phyloP scores from a whole-genome alignment of 2,329 filamentous ascomycete genomes.

The Sarocladiaceae sp. region DNA sequence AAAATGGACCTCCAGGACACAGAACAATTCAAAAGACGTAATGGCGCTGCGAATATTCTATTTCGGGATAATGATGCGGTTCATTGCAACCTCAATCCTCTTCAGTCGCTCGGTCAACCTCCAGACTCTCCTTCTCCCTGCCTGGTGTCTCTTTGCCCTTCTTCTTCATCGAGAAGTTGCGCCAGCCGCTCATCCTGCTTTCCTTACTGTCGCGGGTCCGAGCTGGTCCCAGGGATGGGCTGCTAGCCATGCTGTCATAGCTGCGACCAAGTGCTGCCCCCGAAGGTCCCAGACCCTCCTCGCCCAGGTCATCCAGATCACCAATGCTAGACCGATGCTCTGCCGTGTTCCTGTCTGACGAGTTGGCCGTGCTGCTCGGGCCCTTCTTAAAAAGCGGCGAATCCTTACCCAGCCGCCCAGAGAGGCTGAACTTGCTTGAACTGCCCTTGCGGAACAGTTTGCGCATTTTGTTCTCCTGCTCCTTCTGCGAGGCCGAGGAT shows the following conservation, averaged over 20 bases:
- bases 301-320: conserved; percentile 46
- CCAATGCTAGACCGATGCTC: conserved; percentile 53
- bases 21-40: too few relatives aligned
- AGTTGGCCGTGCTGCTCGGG: conserved; percentile 46
- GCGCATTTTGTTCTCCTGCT: conserved; percentile 40
- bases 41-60: too few relatives aligned
- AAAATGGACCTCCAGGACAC: too few relatives aligned
- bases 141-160: conserved; percentile 42
- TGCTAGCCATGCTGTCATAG: conserved; percentile 51
- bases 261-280: conserved; percentile 40
- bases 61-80: not conserved
- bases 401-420: conserved; percentile 49
- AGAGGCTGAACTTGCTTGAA: conserved; percentile 58
- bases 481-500: conserved; percentile 15
- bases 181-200: conserved; percentile 44
- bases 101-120: conserved; percentile 36
- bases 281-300: conserved; percentile 24
- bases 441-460: conserved; percentile 61
- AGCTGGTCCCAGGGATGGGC: conserved; percentile 47
- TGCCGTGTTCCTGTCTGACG: conserved; percentile 42
- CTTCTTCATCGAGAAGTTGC: conserved; percentile 52
- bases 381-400: conserved; percentile 53
- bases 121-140: conserved; percentile 47
- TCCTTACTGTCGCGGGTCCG: conserved; percentile 41
- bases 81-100: conserved; percentile 17